Base-by-base conservation (phyloP, 2,329 filamentous ascomycete genomes). In the Penicillium sp. region DNA sequence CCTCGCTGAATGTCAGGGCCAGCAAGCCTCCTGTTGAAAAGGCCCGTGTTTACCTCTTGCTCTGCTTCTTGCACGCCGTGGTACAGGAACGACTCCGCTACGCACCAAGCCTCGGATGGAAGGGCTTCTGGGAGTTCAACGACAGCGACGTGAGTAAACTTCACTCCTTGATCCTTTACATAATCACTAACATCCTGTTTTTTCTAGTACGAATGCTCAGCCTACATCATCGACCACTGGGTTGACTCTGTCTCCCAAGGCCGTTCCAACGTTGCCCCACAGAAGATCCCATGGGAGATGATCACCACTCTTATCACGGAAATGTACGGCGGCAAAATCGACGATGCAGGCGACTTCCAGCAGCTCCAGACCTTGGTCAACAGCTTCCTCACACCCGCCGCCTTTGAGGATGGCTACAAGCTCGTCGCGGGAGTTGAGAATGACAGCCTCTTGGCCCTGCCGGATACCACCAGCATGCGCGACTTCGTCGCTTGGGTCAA, bases 41-140 rank as follows among this genome's bases (percentile, higher is more conserved):
- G 70, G 86, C 88, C 19, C 85, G 95, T 60, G 78, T 99, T 48
- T 97, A 99, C 69, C 81, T 99, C 44, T 79, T 99, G 45, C 82
- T 99, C 35, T 94, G 89, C 3, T 97, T 99, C 82, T 72, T 99
- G 65, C 94, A 99, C 70, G 95, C 94, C 7, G 92, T 99, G 35
- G 86, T 97, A 10, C 94, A 99, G 73, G 94, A 99, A 74, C 83
- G 95, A 64, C 79, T 99, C 59, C 88, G 94, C 59, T 99, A 99
- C 72, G 92, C 93, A 23, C 95, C 94, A 0, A 93, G 83, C 53
- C 79, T 99, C 51, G 94, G 94, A 57, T 99, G 94, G 94, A 97
- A 96, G 79, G 91, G 91, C 50, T 96, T 97, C 81, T 99, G 95
- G 94, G 95, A 99, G 75, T 99, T 99, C 75, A 99, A 99, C 71